phyloP scores from a whole-genome alignment of 495 filamentous ascomycete species.

The Diplogelasinospora grovesii region DNA sequence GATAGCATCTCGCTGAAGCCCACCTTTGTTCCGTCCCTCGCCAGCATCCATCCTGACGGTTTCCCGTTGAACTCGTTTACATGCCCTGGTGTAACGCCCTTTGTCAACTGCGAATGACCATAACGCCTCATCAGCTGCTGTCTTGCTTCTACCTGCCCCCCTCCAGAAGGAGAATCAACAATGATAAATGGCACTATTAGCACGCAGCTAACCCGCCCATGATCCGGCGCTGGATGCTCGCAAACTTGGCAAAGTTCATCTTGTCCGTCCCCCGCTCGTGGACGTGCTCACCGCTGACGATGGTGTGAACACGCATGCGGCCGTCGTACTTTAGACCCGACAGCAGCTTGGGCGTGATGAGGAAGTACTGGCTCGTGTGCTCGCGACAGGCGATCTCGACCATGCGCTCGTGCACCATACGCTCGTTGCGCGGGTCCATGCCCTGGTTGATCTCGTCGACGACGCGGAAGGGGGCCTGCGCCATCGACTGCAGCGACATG shows the following conservation, averaged over 20 bases:
- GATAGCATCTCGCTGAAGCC: no score
- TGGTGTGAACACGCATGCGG: constrained; percentile 88
- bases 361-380: constrained; percentile 72
- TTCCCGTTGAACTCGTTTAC: no score
- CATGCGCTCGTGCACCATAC: constrained; percentile 95
- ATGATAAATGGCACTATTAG: no score
- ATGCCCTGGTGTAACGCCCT: no score
- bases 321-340: constrained; percentile 76
- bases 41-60: no score
- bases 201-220: constrained; percentile 6
- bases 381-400: constrained; percentile 85
- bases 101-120: no score
- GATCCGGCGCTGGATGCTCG: constrained; percentile 37
- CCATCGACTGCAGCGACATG: constrained; percentile 93
- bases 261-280: constrained; percentile 44
- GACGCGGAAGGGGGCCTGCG: constrained; percentile 94
- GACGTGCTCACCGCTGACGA: constrained; percentile 87
- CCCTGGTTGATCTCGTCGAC: constrained; percentile 99
- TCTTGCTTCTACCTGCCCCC: no score
- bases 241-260: constrained; percentile 51
- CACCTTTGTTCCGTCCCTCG: no score
- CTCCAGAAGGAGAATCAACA: no score
- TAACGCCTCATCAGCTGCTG: no score
- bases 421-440: constrained; percentile 97
- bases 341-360: constrained; percentile 97